Percentiles rank a stretch among this genome's conserved stretches.
phyloP scores from a whole-genome alignment of 352 stramenopile genomes.

The Discostella stelligera region DNA sequence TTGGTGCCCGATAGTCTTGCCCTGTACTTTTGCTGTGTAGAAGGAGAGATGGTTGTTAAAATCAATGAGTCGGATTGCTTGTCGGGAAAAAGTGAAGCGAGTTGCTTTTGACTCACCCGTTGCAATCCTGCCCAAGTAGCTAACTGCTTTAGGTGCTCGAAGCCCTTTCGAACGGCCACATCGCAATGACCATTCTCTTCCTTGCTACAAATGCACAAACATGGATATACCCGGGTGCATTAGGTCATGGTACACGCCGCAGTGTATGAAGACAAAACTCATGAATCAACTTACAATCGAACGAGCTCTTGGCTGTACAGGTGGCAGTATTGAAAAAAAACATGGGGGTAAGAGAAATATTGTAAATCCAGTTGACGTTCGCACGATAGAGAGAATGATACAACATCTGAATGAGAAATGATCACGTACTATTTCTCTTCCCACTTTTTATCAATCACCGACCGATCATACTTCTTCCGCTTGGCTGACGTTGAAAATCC shows the following conservation, averaged over 20 bases:
- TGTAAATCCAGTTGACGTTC: neutral
- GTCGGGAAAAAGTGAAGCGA: neutral
- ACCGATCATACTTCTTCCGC: constrained; percentile 21
- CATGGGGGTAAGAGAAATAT: neutral
- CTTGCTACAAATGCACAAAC: constrained; percentile 1
- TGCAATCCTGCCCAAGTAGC: constrained; percentile 30
- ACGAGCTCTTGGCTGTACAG: constrained; percentile 29
- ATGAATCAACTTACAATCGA: constrained; percentile 17
- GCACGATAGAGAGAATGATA: neutral
- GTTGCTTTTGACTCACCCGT: constrained; percentile 15
- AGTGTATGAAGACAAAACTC: neutral
- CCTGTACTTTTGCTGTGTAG: constrained; percentile 26
- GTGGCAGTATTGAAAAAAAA: neutral
- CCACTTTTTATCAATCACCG: constrained; percentile 29
- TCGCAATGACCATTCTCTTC: constrained; percentile 35
- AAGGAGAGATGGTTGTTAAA: constrained; percentile 2
- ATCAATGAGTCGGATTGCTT: neutral
- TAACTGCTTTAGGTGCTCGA: constrained; percentile 27
- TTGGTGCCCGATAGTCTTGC: constrained; percentile 20
- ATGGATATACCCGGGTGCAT: neutral
- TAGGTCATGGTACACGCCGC: neutral
- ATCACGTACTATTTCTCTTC: constrained; percentile 27
- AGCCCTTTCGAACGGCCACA: constrained; percentile 22
- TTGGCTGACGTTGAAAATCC: constrained; percentile 19
- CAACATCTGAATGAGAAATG: constrained; percentile 5